Conservation (phyloP, 2,329 filamentous ascomycete species). For the Aspergillus neoniger region DNA sequence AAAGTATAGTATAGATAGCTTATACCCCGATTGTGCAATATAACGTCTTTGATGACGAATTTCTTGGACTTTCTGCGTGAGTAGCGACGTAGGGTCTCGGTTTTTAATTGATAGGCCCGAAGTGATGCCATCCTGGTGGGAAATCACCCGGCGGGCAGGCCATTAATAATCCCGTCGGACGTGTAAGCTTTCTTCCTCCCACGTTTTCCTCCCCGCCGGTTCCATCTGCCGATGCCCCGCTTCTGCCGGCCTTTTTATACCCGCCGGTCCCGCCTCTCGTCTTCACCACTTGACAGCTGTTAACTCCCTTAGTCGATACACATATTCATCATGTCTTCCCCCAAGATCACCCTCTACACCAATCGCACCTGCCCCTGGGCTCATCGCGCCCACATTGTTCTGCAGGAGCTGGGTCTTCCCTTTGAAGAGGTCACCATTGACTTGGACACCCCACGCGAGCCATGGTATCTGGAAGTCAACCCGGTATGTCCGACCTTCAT, state of each 20-base stretch:
- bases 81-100: too few relatives aligned
- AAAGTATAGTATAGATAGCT: not conserved
- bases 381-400: slow-evolving; percentile 72
- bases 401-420: slow-evolving; percentile 65
- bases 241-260: slow-evolving; percentile 9
- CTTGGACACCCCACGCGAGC: slow-evolving; percentile 65
- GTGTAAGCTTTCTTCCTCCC: too few relatives aligned
- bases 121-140: too few relatives aligned
- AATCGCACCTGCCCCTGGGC: slow-evolving; percentile 71
- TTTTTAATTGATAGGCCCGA: too few relatives aligned
- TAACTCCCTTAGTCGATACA: not conserved
- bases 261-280: not conserved
- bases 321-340: slow-evolving; percentile 31
- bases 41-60: too few relatives aligned
- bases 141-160: not conserved
- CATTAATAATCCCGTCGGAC: not conserved
- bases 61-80: too few relatives aligned
- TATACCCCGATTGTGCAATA: not conserved
- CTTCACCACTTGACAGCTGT: not conserved
- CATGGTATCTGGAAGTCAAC: slow-evolving; percentile 76
- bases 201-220: too few relatives aligned
- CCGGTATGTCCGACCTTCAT: slow-evolving; percentile 50
- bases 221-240: not conserved
- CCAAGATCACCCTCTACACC: slow-evolving; percentile 68
- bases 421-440: slow-evolving; percentile 75